These are phyloP conservation scores for Pinus taeda DNA, from an alignment of 75 land plant species.

Conservation along the genomic window DNA sequence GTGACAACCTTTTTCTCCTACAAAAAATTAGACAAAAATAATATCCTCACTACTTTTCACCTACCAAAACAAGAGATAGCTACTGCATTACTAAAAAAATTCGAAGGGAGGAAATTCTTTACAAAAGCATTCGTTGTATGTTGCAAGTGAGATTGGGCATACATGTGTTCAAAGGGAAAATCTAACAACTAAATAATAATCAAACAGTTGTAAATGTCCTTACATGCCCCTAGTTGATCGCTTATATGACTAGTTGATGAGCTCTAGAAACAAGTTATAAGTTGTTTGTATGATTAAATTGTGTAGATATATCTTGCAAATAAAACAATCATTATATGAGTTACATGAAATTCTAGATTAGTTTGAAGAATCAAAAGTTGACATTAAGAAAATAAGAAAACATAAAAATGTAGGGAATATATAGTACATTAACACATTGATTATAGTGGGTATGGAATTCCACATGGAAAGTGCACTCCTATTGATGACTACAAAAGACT, in stretches of 20 bases:
- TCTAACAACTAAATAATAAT: not conserved
- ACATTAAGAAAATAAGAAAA: not conserved
- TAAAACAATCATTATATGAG: not conserved
- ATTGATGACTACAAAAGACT: no score
- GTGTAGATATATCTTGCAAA: constrained; percentile 88
- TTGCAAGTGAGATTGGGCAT: no score
- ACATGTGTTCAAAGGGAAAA: not conserved
- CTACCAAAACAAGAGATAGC: not conserved
- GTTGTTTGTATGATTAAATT: constrained; percentile 90
- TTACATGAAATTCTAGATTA: not conserved
- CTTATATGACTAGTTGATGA: constrained; percentile 94
- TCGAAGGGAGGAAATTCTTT: no score
- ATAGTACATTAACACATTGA: no score
- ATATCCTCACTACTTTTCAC: not conserved
- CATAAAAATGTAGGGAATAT: no score
- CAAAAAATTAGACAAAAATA: not conserved
- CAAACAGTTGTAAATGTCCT: not conserved
- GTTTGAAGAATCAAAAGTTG: not conserved
- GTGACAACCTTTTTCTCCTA: constrained; percentile 98
- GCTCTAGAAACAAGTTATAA: constrained; percentile 90
- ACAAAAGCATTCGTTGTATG: no score
- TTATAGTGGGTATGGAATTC: not conserved
- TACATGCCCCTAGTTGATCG: constrained; percentile 97
- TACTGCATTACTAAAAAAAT: no score
- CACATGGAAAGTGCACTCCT: not conserved